A percentile compares a stretch with the other conserved stretches of the same genome.
phyloP scores from a whole-genome alignment of 495 filamentous ascomycete genomes.

The Niebla homalea region DNA sequence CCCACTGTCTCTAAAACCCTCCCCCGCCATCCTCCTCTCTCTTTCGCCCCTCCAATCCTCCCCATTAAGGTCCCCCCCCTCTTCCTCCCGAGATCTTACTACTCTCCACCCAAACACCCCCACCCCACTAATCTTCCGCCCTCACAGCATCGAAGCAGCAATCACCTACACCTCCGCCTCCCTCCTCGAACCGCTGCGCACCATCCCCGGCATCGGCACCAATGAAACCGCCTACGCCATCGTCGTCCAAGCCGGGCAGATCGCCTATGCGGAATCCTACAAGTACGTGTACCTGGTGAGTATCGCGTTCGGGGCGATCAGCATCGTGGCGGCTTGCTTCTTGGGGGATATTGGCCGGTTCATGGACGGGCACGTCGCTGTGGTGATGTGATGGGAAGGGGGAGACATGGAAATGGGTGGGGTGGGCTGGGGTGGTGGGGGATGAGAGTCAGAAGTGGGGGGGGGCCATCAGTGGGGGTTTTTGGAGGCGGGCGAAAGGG shows the following conservation, averaged over 20 bases:
- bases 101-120: too few relatives aligned
- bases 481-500: too few relatives aligned
- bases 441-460: too few relatives aligned
- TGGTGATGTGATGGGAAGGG: slow-evolving; percentile 32
- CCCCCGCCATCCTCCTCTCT: neutral
- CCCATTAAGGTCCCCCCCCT: too few relatives aligned
- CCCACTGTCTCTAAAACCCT: too few relatives aligned
- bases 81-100: too few relatives aligned
- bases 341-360: slow-evolving; percentile 51
- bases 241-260: slow-evolving; percentile 48
- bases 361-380: slow-evolving; percentile 57
- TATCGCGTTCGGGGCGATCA: slow-evolving; percentile 51
- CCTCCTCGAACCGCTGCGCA: slow-evolving; percentile 36
- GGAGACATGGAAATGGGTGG: too few relatives aligned
- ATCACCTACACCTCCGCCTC: slow-evolving; percentile 45
- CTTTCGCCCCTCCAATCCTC: slow-evolving; percentile 16
- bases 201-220: slow-evolving; percentile 43
- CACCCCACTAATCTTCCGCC: neutral
- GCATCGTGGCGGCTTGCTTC: slow-evolving; percentile 49
- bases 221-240: slow-evolving; percentile 40
- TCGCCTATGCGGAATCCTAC: slow-evolving; percentile 50
- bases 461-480: too few relatives aligned
- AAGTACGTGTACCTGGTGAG: slow-evolving; percentile 56
- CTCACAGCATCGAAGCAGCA: slow-evolving; percentile 29
- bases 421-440: too few relatives aligned